Percentiles rank a stretch among this genome's conserved stretches.
These are phyloP conservation scores for Coelastrella sp. DNA, from an alignment of 139 green algal species.

Conservation along the genomic window DNA sequence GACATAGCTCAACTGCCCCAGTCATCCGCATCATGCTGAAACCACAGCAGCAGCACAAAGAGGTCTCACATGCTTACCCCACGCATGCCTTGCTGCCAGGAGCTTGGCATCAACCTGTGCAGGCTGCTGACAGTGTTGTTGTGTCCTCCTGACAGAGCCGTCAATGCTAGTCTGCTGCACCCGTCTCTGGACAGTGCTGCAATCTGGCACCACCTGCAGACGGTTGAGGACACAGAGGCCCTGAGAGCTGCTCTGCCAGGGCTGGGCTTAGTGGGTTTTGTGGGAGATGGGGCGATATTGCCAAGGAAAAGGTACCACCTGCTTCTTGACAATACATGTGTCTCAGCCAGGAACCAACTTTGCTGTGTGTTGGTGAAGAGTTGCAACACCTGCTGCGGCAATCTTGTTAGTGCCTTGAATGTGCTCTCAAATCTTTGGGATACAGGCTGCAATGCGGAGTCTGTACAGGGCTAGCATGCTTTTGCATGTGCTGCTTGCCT, in stretches of 20 bases:
- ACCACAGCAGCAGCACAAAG: no score
- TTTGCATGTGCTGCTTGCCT: background rate
- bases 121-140: background rate
- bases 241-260: conserved; percentile 59
- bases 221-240: conserved; percentile 69
- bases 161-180: conserved; percentile 56
- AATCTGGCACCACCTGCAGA: conserved; percentile 56
- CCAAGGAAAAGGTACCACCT: conserved; percentile 52
- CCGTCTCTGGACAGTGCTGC: conserved; percentile 39
- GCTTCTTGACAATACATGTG: background rate
- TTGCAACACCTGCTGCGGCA: background rate
- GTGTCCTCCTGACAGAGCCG: conserved; percentile 52
- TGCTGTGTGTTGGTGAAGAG: background rate
- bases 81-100: no score
- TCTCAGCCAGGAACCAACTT: background rate
- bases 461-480: background rate
- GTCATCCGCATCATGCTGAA: no score
- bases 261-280: conserved; percentile 72
- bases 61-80: no score
- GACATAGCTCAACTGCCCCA: no score
- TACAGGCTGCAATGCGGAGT: no score
- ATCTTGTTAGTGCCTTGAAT: background rate
- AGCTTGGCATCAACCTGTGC: background rate
- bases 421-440: no score
- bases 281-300: conserved; percentile 76